Base-by-base conservation (phyloP, 306 rosid genomes). In the Dalbergia oliveri region DNA sequence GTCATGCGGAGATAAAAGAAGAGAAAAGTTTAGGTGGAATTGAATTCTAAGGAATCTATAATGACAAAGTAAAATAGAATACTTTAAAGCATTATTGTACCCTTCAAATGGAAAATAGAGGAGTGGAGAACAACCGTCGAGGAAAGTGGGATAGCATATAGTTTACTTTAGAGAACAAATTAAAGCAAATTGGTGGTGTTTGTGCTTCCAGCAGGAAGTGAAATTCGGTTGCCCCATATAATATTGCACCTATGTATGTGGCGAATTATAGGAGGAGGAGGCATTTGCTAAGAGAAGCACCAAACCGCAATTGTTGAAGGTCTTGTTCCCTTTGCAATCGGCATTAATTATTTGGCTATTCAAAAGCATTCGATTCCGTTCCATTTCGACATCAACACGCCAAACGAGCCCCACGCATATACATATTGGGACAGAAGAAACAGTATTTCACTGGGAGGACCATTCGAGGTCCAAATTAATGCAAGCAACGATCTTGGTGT, bases 301-400 rank as follows among this genome's bases (percentile, higher is more conserved):
- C 14, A 58, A 1, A 3, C 3, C 65, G 11, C 65, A 3, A 9
- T 8, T 59, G 31, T 57, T 8, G 12, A 18, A 8, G 12, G 41
- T 6, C 69, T 64, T 35, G 69, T 64, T 23, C 7, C 62, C 14
- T 50, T 70, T 12, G 45, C 45, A 49, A 15, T 9, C 4, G 15
- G 31, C 31, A 26, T 26, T 2, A 56, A 9, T 11, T 23, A 39
- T 57, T 45, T 37, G 7, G 39, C 66, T 37, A 26, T 26, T 26
- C 3, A 37, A 47, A 33, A 75, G 50, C 14, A 33, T 12, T 11
- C 34, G 26, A 75, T 75, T 75, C 79, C 14, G 54, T 19, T 49
- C 23, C 11, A 53, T 34, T 9, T 57, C 5, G 16, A 18, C 8
- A 45, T 57, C 77, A 37, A 51, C 21, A 18, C 37, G 47, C 37